phyloP scores from a whole-genome alignment of 306 rosid species.

The Corylus americana region DNA sequence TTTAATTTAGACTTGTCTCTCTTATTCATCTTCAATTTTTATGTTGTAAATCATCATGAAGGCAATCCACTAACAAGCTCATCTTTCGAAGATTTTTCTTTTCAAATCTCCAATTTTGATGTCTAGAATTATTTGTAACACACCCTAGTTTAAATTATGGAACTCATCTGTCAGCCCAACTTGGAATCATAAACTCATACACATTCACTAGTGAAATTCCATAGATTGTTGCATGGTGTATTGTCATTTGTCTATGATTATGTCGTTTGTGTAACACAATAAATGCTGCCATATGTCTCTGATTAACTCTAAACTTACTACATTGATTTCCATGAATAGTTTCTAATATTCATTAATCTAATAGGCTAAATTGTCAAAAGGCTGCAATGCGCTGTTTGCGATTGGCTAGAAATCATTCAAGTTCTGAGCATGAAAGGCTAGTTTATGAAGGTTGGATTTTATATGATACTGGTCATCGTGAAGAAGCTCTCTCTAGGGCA shows the following conservation, averaged over 20 bases:
- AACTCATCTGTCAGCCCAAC: neutral
- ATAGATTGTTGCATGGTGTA: constrained; percentile 4
- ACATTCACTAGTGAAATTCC: neutral
- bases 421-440: constrained; percentile 68
- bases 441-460: constrained; percentile 93
- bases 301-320: constrained; percentile 5
- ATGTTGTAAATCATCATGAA: constrained; percentile 10
- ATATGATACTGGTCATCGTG: constrained; percentile 72
- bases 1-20: neutral
- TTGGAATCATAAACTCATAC: neutral
- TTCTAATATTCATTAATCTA: constrained; percentile 18
- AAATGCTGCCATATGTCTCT: constrained; percentile 8
- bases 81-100: neutral
- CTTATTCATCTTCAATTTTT: constrained; percentile 18
- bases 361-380: constrained; percentile 82
- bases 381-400: constrained; percentile 79
- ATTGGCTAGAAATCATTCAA: constrained; percentile 70
- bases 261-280: neutral
- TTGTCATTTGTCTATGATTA: neutral
- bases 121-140: neutral
- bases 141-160: neutral
- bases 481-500: constrained; percentile 64
- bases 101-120: neutral
- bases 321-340: constrained; percentile 4
- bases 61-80: constrained; percentile 1